These are phyloP conservation scores for Nakazawaea siamensis DNA, from an alignment of 805 yeast genomes.

Conservation along the genomic window DNA sequence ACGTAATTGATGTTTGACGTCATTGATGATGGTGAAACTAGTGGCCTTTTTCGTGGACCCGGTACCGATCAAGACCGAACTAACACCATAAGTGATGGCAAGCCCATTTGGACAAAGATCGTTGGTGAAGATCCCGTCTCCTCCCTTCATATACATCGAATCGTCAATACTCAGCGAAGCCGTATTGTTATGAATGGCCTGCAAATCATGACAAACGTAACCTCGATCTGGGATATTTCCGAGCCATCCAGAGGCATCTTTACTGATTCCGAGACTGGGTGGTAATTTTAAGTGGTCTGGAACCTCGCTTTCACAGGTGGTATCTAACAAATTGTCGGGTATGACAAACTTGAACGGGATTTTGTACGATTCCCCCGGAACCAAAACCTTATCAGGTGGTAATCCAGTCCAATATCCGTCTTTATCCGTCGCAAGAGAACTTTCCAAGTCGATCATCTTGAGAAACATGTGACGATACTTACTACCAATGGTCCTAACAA, in stretches of 20 bases:
- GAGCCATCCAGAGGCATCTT: conserved; percentile 11
- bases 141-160: conserved; percentile 8
- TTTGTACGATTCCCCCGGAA: conserved; percentile 6
- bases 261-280: conserved; percentile 11
- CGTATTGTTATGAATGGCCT: conserved; percentile 5
- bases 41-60: background rate
- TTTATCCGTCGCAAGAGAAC: conserved; percentile 3
- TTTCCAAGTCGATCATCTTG: conserved; percentile 12
- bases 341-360: conserved; percentile 10
- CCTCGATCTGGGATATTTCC: conserved; percentile 11
- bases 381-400: conserved; percentile 6
- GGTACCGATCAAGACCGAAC: conserved; percentile 10
- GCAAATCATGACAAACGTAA: conserved; percentile 9
- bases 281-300: conserved; percentile 8
- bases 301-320: conserved; percentile 9
- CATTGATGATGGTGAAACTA: conserved; percentile 7
- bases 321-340: conserved; percentile 9
- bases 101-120: conserved; percentile 9
- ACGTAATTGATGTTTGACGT: conserved; percentile 7
- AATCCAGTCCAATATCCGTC: conserved; percentile 6
- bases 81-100: conserved; percentile 9
- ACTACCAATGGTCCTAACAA: conserved; percentile 9
- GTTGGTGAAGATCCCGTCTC: conserved; percentile 12
- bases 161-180: background rate
- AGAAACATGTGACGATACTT: conserved; percentile 9